Evolutionary conservation across 1,139 yeast genomes (phyloP).

Genomic region (Magnusiomyces fungicola): DNA sequence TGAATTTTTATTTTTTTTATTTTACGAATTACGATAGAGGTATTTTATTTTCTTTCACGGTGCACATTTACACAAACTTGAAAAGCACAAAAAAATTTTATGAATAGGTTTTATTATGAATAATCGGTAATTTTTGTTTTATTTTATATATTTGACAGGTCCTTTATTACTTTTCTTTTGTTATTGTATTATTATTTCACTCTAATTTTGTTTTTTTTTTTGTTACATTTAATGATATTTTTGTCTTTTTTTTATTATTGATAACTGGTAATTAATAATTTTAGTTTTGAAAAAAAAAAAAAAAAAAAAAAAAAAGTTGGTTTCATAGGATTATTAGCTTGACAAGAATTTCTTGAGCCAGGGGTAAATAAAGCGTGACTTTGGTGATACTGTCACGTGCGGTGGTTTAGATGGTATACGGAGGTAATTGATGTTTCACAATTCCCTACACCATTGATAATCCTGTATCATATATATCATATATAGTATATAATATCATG

Average conservation of each 20-base stretch:
- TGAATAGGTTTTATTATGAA: background rate
- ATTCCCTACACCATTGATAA: background rate
- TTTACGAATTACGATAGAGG: no score
- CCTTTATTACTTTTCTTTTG: background rate
- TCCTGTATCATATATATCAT: background rate
- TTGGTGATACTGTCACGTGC: no score
- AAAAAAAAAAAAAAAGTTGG: no score
- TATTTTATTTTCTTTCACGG: background rate
- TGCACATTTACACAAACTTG: no score
- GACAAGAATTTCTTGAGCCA: background rate
- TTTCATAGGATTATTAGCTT: no score
- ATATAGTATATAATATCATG: background rate
- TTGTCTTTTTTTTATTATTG: no score
- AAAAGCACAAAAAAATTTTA: no score
- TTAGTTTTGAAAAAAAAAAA: no score
- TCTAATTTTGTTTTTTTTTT: background rate
- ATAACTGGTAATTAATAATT: no score
- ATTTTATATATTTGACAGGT: background rate
- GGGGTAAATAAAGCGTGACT: background rate
- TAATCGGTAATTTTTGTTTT: background rate
- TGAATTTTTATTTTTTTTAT: background rate
- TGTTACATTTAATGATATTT: background rate
- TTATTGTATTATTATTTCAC: background rate
- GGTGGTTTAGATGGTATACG: no score
- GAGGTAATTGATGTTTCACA: background rate